Conservation (phyloP, 1,139 yeast genomes). For the Geotrichum carabidarum region DNA sequence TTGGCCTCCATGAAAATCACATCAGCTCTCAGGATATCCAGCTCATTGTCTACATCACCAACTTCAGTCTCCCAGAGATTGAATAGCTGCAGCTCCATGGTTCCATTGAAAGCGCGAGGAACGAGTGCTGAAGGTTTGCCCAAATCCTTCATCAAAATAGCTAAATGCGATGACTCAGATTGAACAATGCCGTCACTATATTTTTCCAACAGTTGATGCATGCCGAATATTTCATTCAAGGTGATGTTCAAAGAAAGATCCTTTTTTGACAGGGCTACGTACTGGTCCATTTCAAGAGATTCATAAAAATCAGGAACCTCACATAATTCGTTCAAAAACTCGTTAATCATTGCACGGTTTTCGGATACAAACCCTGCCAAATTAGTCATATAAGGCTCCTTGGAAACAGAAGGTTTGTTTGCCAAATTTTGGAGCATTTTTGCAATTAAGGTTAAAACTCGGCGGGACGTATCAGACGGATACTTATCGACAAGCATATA, state of each 20-base stretch:
- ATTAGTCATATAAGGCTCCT: constrained; percentile 39
- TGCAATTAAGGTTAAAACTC: constrained; percentile 76
- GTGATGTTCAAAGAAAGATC: constrained; percentile 37
- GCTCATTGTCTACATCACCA: constrained; percentile 33
- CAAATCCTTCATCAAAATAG: constrained; percentile 33
- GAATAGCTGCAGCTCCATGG: constrained; percentile 35
- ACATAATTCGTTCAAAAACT: constrained; percentile 38
- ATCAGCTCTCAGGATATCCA: constrained; percentile 36
- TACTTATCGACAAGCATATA: constrained; percentile 42
- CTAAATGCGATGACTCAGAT: constrained; percentile 29
- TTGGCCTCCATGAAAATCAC: constrained; percentile 40
- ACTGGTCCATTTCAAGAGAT: constrained; percentile 41
- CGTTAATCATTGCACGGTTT: constrained; percentile 35
- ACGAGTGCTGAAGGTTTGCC: constrained; percentile 36
- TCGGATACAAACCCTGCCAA: constrained; percentile 34
- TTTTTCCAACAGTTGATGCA: constrained; percentile 38
- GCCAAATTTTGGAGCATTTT: constrained; percentile 84
- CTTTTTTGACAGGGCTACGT: constrained; percentile 39
- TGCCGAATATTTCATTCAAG: constrained; percentile 38
- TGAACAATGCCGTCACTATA: constrained; percentile 29
- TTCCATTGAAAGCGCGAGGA: constrained; percentile 34
- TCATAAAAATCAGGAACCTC: constrained; percentile 43
- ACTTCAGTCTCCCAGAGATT: constrained; percentile 39
- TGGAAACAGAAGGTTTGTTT: constrained; percentile 46
- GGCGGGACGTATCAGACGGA: constrained; percentile 48